Conservation (phyloP, 2,329 filamentous ascomycete genomes). For the Diplodia sapinea region DNA sequence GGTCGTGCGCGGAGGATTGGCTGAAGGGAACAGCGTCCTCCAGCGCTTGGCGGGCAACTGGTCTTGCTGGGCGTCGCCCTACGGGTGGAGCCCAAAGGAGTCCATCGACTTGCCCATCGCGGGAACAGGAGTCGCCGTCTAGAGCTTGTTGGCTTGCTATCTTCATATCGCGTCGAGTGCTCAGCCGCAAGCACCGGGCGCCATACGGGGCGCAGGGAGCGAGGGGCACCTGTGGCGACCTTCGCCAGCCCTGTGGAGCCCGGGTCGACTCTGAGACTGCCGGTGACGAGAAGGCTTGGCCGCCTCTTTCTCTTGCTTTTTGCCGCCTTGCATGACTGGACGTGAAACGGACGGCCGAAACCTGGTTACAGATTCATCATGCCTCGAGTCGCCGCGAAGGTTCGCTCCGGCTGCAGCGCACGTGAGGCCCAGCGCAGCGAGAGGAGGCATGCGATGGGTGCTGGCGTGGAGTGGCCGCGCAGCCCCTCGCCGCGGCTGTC, state of each 20-base stretch:
- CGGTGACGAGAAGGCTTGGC: constrained; percentile 27
- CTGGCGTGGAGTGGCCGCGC: constrained; percentile 14
- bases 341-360: constrained; percentile 28
- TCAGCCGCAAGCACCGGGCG: constrained; percentile 14
- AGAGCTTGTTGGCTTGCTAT: constrained; percentile 18
- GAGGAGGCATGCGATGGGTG: background rate
- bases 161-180: constrained; percentile 21
- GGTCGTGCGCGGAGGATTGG: constrained; percentile 24
- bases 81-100: constrained; percentile 23
- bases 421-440: constrained; percentile 2
- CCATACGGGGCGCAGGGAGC: constrained; percentile 24
- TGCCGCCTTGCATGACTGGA: constrained; percentile 26
- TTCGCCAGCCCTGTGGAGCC: constrained; percentile 24
- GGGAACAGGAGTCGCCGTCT: constrained; percentile 20
- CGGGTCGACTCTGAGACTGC: constrained; percentile 24
- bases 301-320: constrained; percentile 23
- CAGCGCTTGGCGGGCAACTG: constrained; percentile 6
- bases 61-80: constrained; percentile 5
- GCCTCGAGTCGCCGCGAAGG: background rate
- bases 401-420: background rate
- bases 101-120: constrained; percentile 20
- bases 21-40: constrained; percentile 6
- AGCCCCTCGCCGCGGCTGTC: constrained; percentile 22
- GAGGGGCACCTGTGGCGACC: constrained; percentile 20
- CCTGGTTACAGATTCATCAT: constrained; percentile 29